Evolutionary conservation across 148 eudicot genomes (phyloP), one percentile per base, ranked within the genome.

Genomic region (Agrostemma githago): DNA sequence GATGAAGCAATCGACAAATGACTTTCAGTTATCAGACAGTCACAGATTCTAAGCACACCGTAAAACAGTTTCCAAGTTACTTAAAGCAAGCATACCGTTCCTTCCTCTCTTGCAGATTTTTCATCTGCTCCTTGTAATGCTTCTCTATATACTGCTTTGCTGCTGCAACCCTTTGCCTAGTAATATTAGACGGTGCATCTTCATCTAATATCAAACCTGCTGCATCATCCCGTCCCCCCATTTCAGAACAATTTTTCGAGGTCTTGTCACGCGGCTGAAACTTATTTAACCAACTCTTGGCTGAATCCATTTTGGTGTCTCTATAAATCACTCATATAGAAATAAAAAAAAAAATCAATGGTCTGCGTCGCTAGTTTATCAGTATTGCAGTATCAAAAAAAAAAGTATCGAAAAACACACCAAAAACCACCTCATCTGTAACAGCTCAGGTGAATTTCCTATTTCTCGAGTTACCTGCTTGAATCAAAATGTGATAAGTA

Each of bases 41-140:
- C 59, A 67, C 17, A 19, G 14, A 6, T 62, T 42, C 38, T 5
- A 65, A 72, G 41, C 66, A 70, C 41, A 57, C 9, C 39, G 5
- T n/a, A 3, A 16, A 39, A 39, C 5, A 11, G 39, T 63, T 34
- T 63, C 42, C 42, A 63, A 39, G 68, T 39, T 65, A n/a, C 20
- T 40, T 39, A 41, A 75, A 64, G 63, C 87, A 75, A 64, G 63
- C 87, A 76, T 89, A 92, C 97, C 99, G 85, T 80, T 96, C 96
- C 73, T 77, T 96, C 77, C 99, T 84, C 85, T 96, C 99, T 82
- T 92, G 96, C 83, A 96, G 85, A 74, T 84, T 92, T 84, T 88
- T 96, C 97, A 86, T 92, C 82, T 96, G 99, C 83, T 90, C 94
- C 89, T 92, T 96, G 94, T 96, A 96, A 83, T 96, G 99, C 44